phyloP scores from a whole-genome alignment of 2,329 filamentous ascomycete species.

The Penicillium sp. region DNA sequence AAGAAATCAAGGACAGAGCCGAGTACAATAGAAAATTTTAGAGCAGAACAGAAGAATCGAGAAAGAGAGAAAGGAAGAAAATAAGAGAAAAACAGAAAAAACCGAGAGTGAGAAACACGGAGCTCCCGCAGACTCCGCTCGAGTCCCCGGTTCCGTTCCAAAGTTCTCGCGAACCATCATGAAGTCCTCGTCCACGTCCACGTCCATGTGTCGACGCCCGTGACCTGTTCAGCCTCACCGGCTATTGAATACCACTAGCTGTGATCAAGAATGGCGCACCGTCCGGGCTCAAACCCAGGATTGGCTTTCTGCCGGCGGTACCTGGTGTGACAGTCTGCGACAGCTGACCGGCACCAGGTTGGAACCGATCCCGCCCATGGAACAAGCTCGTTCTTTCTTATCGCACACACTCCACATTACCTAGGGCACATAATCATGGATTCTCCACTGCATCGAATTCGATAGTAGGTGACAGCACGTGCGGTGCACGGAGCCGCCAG shows the following conservation, averaged over 20 bases:
- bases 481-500: constrained; percentile 12
- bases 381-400: constrained; percentile 3
- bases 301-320: not conserved
- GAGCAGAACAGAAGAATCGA: not conserved
- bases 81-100: not conserved
- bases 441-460: not conserved
- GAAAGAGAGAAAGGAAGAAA: not conserved
- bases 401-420: not conserved
- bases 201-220: too few species aligned
- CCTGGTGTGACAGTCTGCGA: constrained; percentile 6
- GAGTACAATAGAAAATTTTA: too few species aligned
- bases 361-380: constrained; percentile 6
- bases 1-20: too few species aligned
- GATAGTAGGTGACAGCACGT: constrained; percentile 3
- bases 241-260: not conserved
- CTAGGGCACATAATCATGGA: not conserved
- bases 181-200: not conserved
- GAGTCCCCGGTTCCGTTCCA: constrained; percentile 8
- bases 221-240: constrained; percentile 10
- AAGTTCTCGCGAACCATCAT: constrained; percentile 7
- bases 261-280: not conserved
- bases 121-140: not conserved
- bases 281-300: not conserved
- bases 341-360: not conserved
- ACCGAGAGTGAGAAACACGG: not conserved